Evolutionary conservation across 495 filamentous ascomycete genomes (phyloP).

Genomic region (Penicillium steckii): DNA sequence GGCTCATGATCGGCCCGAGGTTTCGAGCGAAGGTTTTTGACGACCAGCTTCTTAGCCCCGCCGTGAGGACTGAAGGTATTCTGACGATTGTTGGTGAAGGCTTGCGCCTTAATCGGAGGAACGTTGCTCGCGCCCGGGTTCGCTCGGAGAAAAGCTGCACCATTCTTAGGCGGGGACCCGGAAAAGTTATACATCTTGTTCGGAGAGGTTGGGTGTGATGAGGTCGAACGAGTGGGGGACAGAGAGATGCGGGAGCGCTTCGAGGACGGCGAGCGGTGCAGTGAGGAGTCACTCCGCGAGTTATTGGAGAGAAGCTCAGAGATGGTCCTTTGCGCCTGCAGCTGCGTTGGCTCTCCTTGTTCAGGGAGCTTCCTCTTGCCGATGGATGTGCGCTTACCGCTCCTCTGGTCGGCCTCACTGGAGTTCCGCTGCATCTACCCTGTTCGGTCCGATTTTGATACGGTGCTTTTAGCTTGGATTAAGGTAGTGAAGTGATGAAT

Average conservation of each 20-base stretch:
- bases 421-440: slow-evolving; percentile 50
- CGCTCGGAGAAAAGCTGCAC: slow-evolving; percentile 27
- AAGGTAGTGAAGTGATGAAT: slow-evolving; percentile 9
- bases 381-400: slow-evolving; percentile 49
- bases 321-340: slow-evolving; percentile 47
- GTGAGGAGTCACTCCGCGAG: slow-evolving; percentile 14
- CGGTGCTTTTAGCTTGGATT: slow-evolving; percentile 5
- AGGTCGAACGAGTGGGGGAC: slow-evolving; percentile 23
- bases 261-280: slow-evolving; percentile 26
- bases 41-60: slow-evolving; percentile 76
- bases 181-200: slow-evolving; percentile 51
- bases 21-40: slow-evolving; percentile 77
- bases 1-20: slow-evolving; percentile 57
- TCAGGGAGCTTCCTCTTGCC: slow-evolving; percentile 49
- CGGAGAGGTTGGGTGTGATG: slow-evolving; percentile 21
- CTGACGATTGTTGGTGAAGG: slow-evolving; percentile 29
- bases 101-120: slow-evolving; percentile 22
- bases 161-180: slow-evolving; percentile 32
- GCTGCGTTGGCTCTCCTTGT: slow-evolving; percentile 36
- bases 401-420: slow-evolving; percentile 44
- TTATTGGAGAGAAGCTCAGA: slow-evolving; percentile 46
- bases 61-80: slow-evolving; percentile 44
- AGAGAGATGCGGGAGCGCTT: slow-evolving; percentile 45
- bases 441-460: slow-evolving; percentile 30
- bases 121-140: slow-evolving; percentile 15